Conservation (phyloP, 192 early-diverging fungal species). For the Umbelopsis vinacea region DNA sequence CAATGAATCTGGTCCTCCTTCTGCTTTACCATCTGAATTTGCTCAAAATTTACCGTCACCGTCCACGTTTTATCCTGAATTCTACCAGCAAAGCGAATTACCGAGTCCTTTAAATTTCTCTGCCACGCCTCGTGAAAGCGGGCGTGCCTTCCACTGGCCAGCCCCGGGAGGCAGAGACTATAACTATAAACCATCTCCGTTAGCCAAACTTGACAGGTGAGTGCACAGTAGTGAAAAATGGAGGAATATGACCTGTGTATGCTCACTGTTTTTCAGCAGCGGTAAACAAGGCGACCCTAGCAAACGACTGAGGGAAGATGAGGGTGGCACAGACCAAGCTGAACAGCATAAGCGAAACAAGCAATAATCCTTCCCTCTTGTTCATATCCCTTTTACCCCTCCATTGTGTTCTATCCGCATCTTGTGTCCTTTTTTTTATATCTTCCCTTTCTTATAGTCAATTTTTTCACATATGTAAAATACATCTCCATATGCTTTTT, state of each 20-base stretch:
- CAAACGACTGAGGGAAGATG: conserved; percentile 2
- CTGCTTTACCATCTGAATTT: conserved; percentile 70
- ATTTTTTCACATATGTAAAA: no score
- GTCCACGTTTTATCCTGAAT: conserved; percentile 75
- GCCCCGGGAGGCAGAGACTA: conserved; percentile 43
- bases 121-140: conserved; percentile 70
- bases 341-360: not conserved
- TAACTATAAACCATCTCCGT: conserved; percentile 55
- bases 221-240: not conserved
- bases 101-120: conserved; percentile 81
- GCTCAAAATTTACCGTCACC: conserved; percentile 77
- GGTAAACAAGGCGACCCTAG: not conserved
- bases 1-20: conserved; percentile 65
- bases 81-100: conserved; percentile 72
- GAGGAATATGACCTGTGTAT: not conserved
- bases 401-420: not conserved
- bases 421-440: not conserved
- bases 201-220: conserved; percentile 46
- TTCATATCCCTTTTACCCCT: not conserved
- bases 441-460: not conserved
- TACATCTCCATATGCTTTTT: no score
- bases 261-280: not conserved
- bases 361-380: not conserved
- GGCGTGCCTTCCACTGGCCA: conserved; percentile 80
- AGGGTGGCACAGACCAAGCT: not conserved